These are phyloP conservation scores for Lasiodiplodia hormozganensis DNA, from an alignment of 2,329 filamentous ascomycete genomes.

Conservation along the genomic window DNA sequence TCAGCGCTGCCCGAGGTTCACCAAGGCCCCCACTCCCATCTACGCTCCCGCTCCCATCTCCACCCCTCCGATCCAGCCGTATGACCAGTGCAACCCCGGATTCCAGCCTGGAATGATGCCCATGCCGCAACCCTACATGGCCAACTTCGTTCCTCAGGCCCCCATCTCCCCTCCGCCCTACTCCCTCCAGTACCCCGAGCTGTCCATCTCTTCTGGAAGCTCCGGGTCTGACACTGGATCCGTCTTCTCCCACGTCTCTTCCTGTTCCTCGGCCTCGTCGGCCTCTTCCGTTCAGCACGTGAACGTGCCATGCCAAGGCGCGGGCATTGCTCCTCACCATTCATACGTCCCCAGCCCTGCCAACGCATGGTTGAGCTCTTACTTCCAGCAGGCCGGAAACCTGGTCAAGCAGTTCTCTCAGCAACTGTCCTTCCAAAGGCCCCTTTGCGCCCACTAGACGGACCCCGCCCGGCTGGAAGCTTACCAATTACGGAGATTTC, in stretches of 20 bases:
- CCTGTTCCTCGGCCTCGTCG: conserved; percentile 34
- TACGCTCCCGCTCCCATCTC: conserved; percentile 50
- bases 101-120: conserved; percentile 36
- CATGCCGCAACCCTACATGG: conserved; percentile 40
- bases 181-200: conserved; percentile 34
- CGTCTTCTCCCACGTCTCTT: conserved; percentile 49
- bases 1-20: conserved; percentile 77
- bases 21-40: conserved; percentile 51
- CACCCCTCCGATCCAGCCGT: conserved; percentile 53
- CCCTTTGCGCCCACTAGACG: conserved; percentile 46
- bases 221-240: conserved; percentile 49
- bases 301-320: conserved; percentile 19
- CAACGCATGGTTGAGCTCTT: conserved; percentile 49
- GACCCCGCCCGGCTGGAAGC: conserved; percentile 9
- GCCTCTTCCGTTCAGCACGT: conserved; percentile 10
- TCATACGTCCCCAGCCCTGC: conserved; percentile 46
- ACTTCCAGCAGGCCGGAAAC: conserved; percentile 47
- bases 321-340: conserved; percentile 34
- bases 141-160: conserved; percentile 41
- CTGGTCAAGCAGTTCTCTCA: conserved; percentile 44
- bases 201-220: conserved; percentile 45
- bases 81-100: conserved; percentile 40
- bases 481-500: conserved; percentile 31
- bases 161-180: conserved; percentile 39
- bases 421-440: conserved; percentile 47